phyloP scores from a whole-genome alignment of 2,329 filamentous ascomycete species.

The Magnaporthiopsis rhizophila region DNA sequence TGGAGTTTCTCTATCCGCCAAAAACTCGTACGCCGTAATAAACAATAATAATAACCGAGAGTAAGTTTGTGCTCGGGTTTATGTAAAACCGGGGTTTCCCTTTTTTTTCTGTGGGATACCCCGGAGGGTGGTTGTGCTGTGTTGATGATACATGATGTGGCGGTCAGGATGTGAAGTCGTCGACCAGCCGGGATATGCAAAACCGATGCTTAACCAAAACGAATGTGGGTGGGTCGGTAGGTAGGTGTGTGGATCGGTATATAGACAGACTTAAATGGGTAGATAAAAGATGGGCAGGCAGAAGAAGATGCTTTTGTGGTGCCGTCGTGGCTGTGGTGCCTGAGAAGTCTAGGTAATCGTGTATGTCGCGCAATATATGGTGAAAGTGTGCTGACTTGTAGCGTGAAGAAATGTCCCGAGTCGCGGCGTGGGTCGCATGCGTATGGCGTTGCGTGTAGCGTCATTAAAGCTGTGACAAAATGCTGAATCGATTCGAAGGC shows the following conservation, averaged over 20 bases:
- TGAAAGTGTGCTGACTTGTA: not conserved
- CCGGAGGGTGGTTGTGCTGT: not conserved
- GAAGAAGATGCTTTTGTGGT: not conserved
- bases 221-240: not conserved
- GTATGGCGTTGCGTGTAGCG: not conserved
- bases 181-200: not conserved
- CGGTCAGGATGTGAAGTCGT: not conserved
- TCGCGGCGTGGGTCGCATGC: not conserved
- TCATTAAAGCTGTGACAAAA: not conserved
- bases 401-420: not conserved
- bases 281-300: not conserved
- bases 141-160: not conserved
- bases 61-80: not conserved
- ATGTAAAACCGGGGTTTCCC: not conserved
- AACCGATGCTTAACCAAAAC: constrained; percentile 4
- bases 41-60: not conserved
- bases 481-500: not conserved
- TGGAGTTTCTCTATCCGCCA: not conserved
- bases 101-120: not conserved
- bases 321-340: not conserved
- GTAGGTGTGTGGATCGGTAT: not conserved
- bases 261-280: not conserved
- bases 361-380: not conserved
- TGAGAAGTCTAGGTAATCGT: not conserved
- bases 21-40: not conserved